Conservation (phyloP, 345 rosid species). For the Melaleuca quinquenervia region DNA sequence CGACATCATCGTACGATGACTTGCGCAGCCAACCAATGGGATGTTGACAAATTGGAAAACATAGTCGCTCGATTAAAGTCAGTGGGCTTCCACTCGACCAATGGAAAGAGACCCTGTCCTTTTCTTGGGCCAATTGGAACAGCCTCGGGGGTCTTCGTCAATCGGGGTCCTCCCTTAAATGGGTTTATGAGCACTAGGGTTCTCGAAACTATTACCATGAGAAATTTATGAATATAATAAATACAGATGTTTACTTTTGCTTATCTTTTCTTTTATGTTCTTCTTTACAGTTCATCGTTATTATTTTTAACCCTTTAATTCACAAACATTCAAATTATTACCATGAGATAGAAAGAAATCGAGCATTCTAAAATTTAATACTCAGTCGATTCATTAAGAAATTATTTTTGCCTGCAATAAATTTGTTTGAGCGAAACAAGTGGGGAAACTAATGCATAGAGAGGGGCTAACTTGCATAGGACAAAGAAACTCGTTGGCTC, state of each 20-base stretch:
- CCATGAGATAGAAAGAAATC: no score
- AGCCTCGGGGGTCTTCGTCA: not conserved
- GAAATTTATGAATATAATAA: not conserved
- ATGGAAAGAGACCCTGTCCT: not conserved
- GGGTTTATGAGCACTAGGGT: not conserved
- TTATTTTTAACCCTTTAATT: no score
- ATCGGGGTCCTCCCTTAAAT: not conserved
- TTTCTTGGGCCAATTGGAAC: not conserved
- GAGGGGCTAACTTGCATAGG: no score
- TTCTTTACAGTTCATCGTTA: no score
- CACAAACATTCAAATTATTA: no score
- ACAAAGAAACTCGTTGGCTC: no score
- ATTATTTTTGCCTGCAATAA: no score
- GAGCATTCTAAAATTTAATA: no score
- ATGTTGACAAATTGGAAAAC: not conserved
- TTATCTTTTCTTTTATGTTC: not conserved
- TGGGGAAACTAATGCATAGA: no score
- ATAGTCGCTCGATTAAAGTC: not conserved
- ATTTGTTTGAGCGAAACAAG: no score
- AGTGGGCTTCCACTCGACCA: not conserved
- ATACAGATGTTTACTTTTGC: not conserved
- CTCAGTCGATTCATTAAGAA: no score
- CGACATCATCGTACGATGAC: not conserved
- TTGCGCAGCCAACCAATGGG: not conserved
- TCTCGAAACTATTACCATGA: not conserved